Conservation (phyloP, 106 monocot species). For the Platanthera guangdongensis region DNA sequence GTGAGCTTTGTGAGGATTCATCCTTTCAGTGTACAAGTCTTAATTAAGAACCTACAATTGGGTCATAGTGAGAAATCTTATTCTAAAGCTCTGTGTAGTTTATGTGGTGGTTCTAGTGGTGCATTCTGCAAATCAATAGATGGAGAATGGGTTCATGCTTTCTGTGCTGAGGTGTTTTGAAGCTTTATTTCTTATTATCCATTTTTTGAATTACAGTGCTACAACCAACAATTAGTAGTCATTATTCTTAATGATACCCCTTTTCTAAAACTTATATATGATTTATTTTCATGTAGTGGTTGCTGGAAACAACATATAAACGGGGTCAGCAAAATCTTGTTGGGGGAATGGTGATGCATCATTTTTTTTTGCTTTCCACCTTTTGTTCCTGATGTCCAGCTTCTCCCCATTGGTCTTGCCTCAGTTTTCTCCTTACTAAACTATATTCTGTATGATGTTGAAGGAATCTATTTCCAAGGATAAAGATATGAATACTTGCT, state of each 20-base stretch:
- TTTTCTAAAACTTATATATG: neutral
- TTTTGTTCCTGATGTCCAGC: neutral
- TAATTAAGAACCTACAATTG: slow-evolving; percentile 18
- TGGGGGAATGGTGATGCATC: slow-evolving; percentile 72
- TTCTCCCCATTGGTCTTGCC: neutral
- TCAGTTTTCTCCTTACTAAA: neutral
- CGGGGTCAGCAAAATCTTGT: slow-evolving; percentile 78
- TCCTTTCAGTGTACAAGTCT: slow-evolving; percentile 22
- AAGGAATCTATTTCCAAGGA: slow-evolving; percentile 56
- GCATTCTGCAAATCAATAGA: slow-evolving; percentile 72
- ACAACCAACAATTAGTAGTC: neutral
- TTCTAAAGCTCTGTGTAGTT: slow-evolving; percentile 36
- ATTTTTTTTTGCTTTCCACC: neutral
- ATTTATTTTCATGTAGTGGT: slow-evolving; percentile 44
- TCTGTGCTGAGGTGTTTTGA: slow-evolving; percentile 86
- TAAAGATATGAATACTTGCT: slow-evolving; percentile 41
- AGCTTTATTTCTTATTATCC: neutral
- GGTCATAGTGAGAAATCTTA: slow-evolving; percentile 16
- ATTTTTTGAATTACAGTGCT: too few relatives aligned
- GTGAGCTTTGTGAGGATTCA: slow-evolving; percentile 74
- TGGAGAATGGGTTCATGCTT: slow-evolving; percentile 94
- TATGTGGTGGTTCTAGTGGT: slow-evolving; percentile 68
- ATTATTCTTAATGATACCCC: neutral
- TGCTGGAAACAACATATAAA: slow-evolving; percentile 57
- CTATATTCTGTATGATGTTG: slow-evolving; percentile 5